Evolutionary conservation across 768 basidiomycete genomes (phyloP).

Genomic region (Chalciporus piperatus): DNA sequence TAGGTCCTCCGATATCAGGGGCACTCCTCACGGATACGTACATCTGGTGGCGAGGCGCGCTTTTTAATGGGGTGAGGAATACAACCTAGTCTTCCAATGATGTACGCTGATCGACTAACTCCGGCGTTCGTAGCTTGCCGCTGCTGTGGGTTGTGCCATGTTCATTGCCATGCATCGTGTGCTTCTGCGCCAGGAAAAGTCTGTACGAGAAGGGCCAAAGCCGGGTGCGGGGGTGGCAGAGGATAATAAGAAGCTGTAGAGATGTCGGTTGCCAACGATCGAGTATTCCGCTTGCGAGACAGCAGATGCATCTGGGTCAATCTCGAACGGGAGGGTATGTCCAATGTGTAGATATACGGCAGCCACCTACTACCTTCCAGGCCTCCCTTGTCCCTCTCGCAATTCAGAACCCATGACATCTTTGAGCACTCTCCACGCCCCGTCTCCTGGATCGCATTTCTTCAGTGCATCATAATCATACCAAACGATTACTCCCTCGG

Average conservation of each 20-base stretch:
- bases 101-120: not conserved
- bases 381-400: conserved; percentile 12
- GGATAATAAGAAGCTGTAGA: not conserved
- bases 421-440: conserved; percentile 35
- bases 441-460: conserved; percentile 63
- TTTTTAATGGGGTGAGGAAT: conserved; percentile 46
- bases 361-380: not conserved
- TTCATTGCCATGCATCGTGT: conserved; percentile 26
- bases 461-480: conserved; percentile 69
- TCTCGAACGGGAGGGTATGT: not conserved
- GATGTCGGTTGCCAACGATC: not conserved
- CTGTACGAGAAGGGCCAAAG: not conserved
- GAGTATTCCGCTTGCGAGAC: no score
- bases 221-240: not conserved
- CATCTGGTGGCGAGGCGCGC: conserved; percentile 56
- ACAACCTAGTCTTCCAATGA: not conserved
- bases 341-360: not conserved
- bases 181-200: conserved; percentile 8
- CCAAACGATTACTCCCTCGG: conserved; percentile 68
- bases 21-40: conserved; percentile 49
- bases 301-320: not conserved
- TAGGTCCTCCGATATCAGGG: conserved; percentile 57
- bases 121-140: conserved; percentile 13
- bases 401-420: conserved; percentile 19
- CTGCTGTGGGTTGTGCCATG: conserved; percentile 23